Evolutionary conservation across 768 basidiomycete species (phyloP), one percentile per base, ranked within the genome.

Genomic region (Boletus vinaceobasis): DNA sequence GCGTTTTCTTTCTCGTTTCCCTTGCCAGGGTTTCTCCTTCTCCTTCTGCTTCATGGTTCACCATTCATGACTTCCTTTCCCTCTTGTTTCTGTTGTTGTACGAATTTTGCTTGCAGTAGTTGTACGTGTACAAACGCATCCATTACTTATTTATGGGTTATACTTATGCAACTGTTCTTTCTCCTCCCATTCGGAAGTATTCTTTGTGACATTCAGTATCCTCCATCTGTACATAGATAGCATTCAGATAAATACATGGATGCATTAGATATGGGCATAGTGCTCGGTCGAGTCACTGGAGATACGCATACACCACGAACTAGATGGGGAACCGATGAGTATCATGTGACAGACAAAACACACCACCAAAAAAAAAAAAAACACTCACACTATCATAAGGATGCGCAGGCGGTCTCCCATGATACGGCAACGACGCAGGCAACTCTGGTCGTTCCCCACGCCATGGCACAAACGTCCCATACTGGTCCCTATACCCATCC

Each of bases 341-440:
- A 38, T 43, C 47, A 5, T n/a, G 23, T 21, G 26, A 48, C 35
- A 33, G n/a, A n/a, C n/a, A 33, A 33, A 11, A 11, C 2, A 33
- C 13, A 11, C 32, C 32, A 33, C 10, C 32, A 11, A 33, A 32
- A 48, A 40, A 3, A 19, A 6, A 4, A 43, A 23, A 26, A 19
- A 75, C n/a, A n/a, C 78, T 64, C 53, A 81, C 81, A 47, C 69
- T 69, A 14, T 79, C 77, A 69, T 88, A 89, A 21, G 86, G 87
- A 42, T 74, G 72, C 48, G 66, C 52, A 14, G 87, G 82, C 7
- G 74, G 67, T 58, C 77, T 69, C 0, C 87, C 87, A 62, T 75
- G 75, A 37, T 69, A 71, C n/a, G 86, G 83, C 57, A 87, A 63
- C 48, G 83, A 85, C 58, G 85, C 77, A 1, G 81, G 80, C 53